Evolutionary conservation across 805 yeast genomes (phyloP).

Genomic region (Candida arabinofermentans): DNA sequence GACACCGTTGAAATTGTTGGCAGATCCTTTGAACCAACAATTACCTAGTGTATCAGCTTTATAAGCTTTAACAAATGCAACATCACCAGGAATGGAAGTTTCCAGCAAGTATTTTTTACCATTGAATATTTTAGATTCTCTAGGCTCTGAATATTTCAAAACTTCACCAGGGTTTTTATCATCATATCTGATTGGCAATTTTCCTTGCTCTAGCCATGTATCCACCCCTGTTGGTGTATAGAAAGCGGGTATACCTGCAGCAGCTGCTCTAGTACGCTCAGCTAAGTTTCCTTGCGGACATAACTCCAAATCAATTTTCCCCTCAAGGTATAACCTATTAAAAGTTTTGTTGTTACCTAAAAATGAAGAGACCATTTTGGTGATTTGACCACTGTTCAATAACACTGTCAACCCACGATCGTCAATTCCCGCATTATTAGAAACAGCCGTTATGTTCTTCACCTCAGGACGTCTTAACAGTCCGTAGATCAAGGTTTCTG

Average conservation of each 20-base stretch:
- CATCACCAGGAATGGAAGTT: constrained; percentile 42
- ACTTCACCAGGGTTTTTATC: constrained; percentile 31
- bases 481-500: constrained; percentile 40
- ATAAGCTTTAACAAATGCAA: constrained; percentile 44
- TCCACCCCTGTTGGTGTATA: constrained; percentile 48
- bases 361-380: constrained; percentile 43
- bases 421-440: constrained; percentile 47
- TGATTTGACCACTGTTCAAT: constrained; percentile 39
- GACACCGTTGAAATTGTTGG: constrained; percentile 42
- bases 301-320: constrained; percentile 42
- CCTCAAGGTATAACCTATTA: constrained; percentile 37
- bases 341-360: constrained; percentile 42
- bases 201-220: constrained; percentile 48
- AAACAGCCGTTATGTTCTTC: constrained; percentile 38
- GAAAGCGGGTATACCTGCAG: constrained; percentile 46
- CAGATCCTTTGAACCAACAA: constrained; percentile 43
- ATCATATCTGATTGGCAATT: constrained; percentile 40
- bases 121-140: constrained; percentile 40
- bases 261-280: constrained; percentile 45
- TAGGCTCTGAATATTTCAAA: constrained; percentile 33
- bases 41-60: constrained; percentile 48
- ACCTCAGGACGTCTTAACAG: constrained; percentile 32
- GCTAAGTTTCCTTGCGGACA: constrained; percentile 53
- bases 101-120: constrained; percentile 42
- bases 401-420: constrained; percentile 40